phyloP scores from a whole-genome alignment of 148 eudicot species.

The Linanthus parryae region DNA sequence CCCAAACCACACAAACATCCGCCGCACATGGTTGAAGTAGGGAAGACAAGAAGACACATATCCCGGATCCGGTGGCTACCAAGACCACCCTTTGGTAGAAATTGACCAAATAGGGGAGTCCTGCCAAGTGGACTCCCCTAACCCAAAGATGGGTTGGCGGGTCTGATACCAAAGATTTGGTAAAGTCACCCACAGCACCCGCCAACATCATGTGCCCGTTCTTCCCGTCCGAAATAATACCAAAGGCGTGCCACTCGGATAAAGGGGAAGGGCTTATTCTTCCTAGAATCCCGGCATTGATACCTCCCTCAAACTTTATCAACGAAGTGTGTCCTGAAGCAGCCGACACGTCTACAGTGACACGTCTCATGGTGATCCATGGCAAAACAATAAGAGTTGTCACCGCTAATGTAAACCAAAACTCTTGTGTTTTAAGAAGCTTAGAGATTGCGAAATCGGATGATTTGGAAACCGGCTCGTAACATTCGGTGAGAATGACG shows the following conservation, averaged over 20 bases:
- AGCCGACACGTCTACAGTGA: constrained; percentile 29
- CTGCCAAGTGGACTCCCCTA: constrained; percentile 37
- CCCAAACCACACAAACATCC: constrained; percentile 38
- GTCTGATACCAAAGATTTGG: constrained; percentile 36
- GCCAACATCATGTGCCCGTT: constrained; percentile 41
- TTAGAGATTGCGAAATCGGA: constrained; percentile 14
- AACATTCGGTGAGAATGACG: constrained; percentile 23
- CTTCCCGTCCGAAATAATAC: constrained; percentile 38
- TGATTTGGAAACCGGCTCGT: constrained; percentile 27
- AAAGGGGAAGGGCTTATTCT: constrained; percentile 41
- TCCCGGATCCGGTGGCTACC: constrained; percentile 48
- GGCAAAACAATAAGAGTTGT: constrained; percentile 31
- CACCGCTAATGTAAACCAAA: constrained; percentile 26
- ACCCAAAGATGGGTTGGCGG: constrained; percentile 52
- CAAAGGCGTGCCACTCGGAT: constrained; percentile 45
- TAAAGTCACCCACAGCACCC: constrained; percentile 47
- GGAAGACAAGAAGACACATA: constrained; percentile 41
- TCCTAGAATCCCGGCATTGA: constrained; percentile 31
- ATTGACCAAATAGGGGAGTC: constrained; percentile 36
- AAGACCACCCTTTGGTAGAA: constrained; percentile 35
- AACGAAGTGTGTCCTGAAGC: constrained; percentile 37
- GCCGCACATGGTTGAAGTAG: constrained; percentile 34
- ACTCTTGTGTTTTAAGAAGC: constrained; percentile 18
- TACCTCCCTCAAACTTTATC: constrained; percentile 38
- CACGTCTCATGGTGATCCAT: constrained; percentile 38